Base-by-base conservation (phyloP, 257 asterid species). In the Jasminum sambac region DNA sequence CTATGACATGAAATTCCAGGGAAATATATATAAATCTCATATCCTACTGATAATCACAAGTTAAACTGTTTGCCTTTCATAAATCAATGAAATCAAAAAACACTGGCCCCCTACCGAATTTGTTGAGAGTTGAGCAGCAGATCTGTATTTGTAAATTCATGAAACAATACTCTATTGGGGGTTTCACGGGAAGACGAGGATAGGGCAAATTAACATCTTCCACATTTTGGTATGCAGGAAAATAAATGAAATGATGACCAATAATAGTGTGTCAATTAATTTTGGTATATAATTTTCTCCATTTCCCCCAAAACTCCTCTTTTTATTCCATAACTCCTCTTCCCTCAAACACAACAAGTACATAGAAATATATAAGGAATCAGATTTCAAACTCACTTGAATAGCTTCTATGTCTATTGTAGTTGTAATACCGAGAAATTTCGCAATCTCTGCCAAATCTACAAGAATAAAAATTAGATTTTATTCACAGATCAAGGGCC, bases 371-470 rank as follows among this genome's bases (percentile, higher is more conserved):
- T 13, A 17, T 21, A 5, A 67, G 17, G 40, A 25, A 38, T 48
- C 12, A 68, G 25, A 57, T 50, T 48, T 21, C 37, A 68, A 68
- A 84, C 99, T 84, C 84, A 90, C 98, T 81, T 94, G 97, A 75
- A 94, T 91, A 44, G 96, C 90, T 82, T 91, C 99, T 39, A 87
- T 89, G 82, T 94, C 97, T 68, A 91, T 80, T 8, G 91, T 86
- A 63, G 91, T 85, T 30, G 99, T 94, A 73, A 94, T 87, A 48
- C 99, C 97, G 72, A 94, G 80, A 86, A 94, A 94, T 79, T 94
- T 94, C 26, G 99, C 99, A 60, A 94, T 91, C 87, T 94, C 99
- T 6, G 99, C 97, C 77, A 94, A 83, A 89, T 94, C 98, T 94
- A 94, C 75, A 77, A 68, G 74, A 30, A n/a, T 64, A 16, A n/a